A percentile compares a stretch with the other conserved stretches of the same genome.
Evolutionary conservation across 768 basidiomycete species (phyloP).

Genomic region (Leccinum fibrillosum): DNA sequence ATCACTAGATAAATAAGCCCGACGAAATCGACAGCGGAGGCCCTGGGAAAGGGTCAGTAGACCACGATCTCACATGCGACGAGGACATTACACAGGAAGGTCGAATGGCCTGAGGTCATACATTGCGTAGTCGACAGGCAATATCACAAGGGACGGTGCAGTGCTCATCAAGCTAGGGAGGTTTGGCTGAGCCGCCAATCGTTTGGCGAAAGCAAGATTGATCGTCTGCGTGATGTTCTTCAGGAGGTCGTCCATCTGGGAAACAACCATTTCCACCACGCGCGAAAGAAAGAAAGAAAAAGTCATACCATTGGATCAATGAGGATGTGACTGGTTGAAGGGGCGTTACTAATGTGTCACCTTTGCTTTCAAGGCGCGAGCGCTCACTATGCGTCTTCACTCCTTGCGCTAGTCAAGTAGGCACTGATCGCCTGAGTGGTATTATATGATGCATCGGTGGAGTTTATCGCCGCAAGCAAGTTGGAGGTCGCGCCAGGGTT

Average conservation of each 20-base stretch:
- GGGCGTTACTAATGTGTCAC: conserved; percentile 1
- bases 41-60: conserved; percentile 32
- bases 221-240: conserved; percentile 37
- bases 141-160: conserved; percentile 48
- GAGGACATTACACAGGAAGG: conserved; percentile 46
- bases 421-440: conserved; percentile 48
- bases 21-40: conserved; percentile 49
- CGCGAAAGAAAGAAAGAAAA: neutral
- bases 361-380: neutral
- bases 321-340: conserved; percentile 14
- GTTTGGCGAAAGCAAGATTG: conserved; percentile 30
- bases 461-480: conserved; percentile 35
- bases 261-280: neutral
- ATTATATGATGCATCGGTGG: conserved; percentile 44
- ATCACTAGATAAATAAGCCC: conserved; percentile 51
- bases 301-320: conserved; percentile 12
- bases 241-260: conserved; percentile 32
- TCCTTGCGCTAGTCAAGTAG: conserved; percentile 48
- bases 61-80: neutral
- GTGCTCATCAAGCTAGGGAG: conserved; percentile 36
- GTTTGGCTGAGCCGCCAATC: conserved; percentile 27
- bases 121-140: conserved; percentile 47
- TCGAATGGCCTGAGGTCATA: conserved; percentile 57
- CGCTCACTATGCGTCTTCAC: conserved; percentile 57
- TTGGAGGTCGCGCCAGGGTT: conserved; percentile 39